phyloP scores from a whole-genome alignment of 352 stramenopile genomes.

The Phytophthora megakarya region DNA sequence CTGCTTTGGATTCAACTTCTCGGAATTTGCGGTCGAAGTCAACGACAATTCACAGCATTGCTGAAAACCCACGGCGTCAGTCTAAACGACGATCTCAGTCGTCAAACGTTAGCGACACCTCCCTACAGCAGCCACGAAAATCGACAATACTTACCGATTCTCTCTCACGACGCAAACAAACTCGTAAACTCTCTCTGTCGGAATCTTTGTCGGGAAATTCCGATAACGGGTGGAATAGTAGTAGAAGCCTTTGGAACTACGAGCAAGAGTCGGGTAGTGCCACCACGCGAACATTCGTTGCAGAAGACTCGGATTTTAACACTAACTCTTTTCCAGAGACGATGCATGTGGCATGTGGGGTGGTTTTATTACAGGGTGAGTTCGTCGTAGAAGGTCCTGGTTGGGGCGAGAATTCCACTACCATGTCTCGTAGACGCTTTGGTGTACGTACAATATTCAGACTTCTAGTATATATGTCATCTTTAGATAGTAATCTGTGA shows the following conservation, averaged over 20 bases:
- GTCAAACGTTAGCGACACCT: not conserved
- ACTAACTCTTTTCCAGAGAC: conserved; percentile 23
- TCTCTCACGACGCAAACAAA: conserved; percentile 27
- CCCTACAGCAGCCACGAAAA: conserved; percentile 20
- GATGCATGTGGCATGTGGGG: conserved; percentile 46
- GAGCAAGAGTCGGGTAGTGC: conserved; percentile 20
- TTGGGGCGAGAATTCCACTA: conserved; percentile 42
- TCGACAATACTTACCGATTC: conserved; percentile 29
- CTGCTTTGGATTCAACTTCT: not conserved
- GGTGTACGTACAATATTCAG: conserved; percentile 41
- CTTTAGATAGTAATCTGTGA: not conserved
- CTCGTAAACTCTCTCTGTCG: conserved; percentile 13
- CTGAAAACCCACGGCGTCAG: conserved; percentile 21
- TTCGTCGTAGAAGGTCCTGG: conserved; percentile 45
- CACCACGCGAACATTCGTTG: conserved; percentile 26
- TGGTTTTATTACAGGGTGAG: conserved; percentile 52
- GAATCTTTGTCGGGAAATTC: conserved; percentile 14
- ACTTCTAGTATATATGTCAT: not conserved
- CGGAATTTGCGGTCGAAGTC: conserved; percentile 14
- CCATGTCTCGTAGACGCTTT: conserved; percentile 75
- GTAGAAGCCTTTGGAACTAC: conserved; percentile 32
- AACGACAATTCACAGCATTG: conserved; percentile 23
- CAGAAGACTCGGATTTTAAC: conserved; percentile 34
- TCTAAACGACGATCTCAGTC: conserved; percentile 25
- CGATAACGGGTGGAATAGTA: conserved; percentile 18